Evolutionary conservation across 2,329 filamentous ascomycete species (phyloP), one percentile per base, ranked within the genome.

Genomic region (Claviceps pusilla): DNA sequence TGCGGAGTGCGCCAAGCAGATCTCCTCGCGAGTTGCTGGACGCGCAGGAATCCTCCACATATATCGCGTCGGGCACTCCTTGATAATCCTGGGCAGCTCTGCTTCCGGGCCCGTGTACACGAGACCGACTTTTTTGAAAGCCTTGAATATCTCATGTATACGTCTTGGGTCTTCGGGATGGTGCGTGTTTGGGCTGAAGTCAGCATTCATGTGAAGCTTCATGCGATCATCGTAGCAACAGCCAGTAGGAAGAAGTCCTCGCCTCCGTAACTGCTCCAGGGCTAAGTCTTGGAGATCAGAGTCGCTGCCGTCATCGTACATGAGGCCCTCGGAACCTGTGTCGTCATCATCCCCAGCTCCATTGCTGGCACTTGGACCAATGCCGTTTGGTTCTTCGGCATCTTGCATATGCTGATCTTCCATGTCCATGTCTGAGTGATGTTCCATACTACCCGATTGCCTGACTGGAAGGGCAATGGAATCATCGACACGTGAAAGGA

Each of bases 151-250:
- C 63, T 87, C 85, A 62, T 90, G 87, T 56, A 98, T 96, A 14
- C 93, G 83, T 33, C 89, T 78, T 1, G 93, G 93, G 63, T 98
- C 93, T 68, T 98, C 93, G 0, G 93, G 93, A 64, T 98, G 93
- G 52, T 94, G 84, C 28, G 91, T 85, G 50, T 83, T 79, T 1
- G 78, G 76, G 19, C 78, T 80, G 64, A 82, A 84, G 65, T 88
- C 83, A 16, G 87, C 83, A 65, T 96, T 95, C 54, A 89, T 87
- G 66, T 98, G 93, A 57, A 94, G 86, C 57, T 93, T 89, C 93
- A 98, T 98, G 37, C 91, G 82, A 55, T 88, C 83, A 71, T 98
- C 93, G 66, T 97, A 98, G 60, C 87, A 91, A 57, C 86, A 82
- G 3, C 87, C 87, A 0, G 86, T 90, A 0, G 84, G 80, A 1